Evolutionary conservation across 176 grass and related monocot species (phyloP), one percentile per base, ranked within the genome.

Genomic region (Oropetium thomaeum): DNA sequence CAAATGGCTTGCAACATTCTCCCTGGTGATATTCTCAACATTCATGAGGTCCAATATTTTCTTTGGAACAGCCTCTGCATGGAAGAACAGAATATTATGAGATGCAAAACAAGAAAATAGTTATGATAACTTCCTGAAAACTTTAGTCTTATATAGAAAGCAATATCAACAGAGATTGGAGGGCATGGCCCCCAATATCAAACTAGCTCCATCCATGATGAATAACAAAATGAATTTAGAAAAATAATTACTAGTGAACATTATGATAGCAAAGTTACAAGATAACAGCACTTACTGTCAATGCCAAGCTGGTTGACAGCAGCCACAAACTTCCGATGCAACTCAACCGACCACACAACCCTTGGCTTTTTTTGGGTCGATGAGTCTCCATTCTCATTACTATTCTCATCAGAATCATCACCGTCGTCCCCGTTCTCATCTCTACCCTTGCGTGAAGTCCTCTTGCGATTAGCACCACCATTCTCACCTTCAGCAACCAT

Each of bases 1-100:
- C 31, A 98, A 80, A 86, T 98, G 95, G 51, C 95, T 98, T 25
- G 95, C 95, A 45, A 98, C 95, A 84, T 98, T 98, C 83, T 98
- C 95, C 77, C 95, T 87, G 30, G 95, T 98, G 32, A 98, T 85
- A 29, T 90, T 83, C 57, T 92, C 91, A 20, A 86, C 87, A n/a
- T 87, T 94, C 95, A 98, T 98, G 34, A 89, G 80, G 65, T 94
- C 88, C 22, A 98, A 45, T 83, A 98, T 98, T 80, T 83, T 92
- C 81, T 98, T 98, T 29, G 91, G 95, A 57, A 98, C 95, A 69
- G 95, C 95, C 67, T 92, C 95, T 98, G 86, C 59, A 73, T 67
- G 22, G 10, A 27, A 25, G 9, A 57, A 57, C 53, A 57, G 6
- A 27, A 57, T 27, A 57, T 57, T 57, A 57, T 27, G 23, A 10